These are phyloP conservation scores for Scutellaria minor DNA, from an alignment of 257 asterid species.

Conservation along the genomic window DNA sequence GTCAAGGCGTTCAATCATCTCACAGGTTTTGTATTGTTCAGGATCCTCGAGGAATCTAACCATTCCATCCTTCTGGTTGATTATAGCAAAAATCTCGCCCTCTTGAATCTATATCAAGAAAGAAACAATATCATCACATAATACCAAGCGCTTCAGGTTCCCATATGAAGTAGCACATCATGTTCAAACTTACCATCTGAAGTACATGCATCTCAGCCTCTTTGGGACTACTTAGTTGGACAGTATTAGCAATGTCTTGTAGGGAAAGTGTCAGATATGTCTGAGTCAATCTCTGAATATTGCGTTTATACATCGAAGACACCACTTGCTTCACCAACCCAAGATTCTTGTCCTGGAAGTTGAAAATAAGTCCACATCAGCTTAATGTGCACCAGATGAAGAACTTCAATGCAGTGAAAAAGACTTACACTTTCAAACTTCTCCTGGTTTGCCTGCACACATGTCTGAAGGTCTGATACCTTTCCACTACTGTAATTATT, in stretches of 20 bases:
- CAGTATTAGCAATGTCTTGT: conserved; percentile 88
- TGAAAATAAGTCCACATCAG: conserved; percentile 17
- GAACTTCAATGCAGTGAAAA: conserved; percentile 6
- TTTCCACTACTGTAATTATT: conserved; percentile 71
- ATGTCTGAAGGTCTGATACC: conserved; percentile 68
- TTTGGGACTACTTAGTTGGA: conserved; percentile 74
- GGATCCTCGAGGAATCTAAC: conserved; percentile 99
- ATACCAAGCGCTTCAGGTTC: conserved; percentile 4
- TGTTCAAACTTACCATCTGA: conserved; percentile 72
- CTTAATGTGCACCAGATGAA: conserved; percentile 9
- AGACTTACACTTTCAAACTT: conserved; percentile 80
- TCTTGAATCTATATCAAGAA: conserved; percentile 70
- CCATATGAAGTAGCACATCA: conserved; percentile 15
- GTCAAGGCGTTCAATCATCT: conserved; percentile 90
- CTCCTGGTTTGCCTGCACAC: conserved; percentile 64
- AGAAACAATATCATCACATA: neutral
- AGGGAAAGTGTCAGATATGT: conserved; percentile 95
- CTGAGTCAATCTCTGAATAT: conserved; percentile 97
- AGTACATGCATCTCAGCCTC: conserved; percentile 99
- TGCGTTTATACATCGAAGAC: conserved; percentile 90
- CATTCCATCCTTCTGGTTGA: conserved; percentile 99
- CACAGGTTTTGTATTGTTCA: conserved; percentile 90
- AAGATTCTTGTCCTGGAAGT: conserved; percentile 83
- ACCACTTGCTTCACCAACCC: conserved; percentile 97
- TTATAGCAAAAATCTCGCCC: conserved; percentile 92